A percentile compares a stretch with the other conserved stretches of the same genome.
Conservation (phyloP, 805 yeast genomes). For the Candida wancherniae region DNA sequence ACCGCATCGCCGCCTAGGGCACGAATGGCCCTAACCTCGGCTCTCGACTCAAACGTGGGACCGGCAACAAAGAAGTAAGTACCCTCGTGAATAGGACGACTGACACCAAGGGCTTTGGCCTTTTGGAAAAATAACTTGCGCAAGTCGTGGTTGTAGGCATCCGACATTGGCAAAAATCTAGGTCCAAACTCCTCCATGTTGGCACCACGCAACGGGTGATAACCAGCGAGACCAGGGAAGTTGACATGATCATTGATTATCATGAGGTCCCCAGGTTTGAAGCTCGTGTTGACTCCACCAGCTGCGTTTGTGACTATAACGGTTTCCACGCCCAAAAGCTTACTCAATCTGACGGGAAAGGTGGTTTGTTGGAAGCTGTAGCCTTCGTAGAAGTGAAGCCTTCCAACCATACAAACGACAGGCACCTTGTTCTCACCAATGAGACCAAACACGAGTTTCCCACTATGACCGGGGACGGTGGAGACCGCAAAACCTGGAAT, state of each 20-base stretch:
- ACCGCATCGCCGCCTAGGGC: slow-evolving; percentile 86
- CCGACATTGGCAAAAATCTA: slow-evolving; percentile 81
- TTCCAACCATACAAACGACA: slow-evolving; percentile 89
- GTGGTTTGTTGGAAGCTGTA: slow-evolving; percentile 76
- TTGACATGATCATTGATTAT: slow-evolving; percentile 84
- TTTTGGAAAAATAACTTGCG: slow-evolving; percentile 56
- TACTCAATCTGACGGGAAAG: slow-evolving; percentile 77
- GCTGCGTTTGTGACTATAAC: slow-evolving; percentile 94
- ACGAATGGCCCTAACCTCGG: slow-evolving; percentile 77
- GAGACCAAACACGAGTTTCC: slow-evolving; percentile 71
- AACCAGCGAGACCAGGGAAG: slow-evolving; percentile 86
- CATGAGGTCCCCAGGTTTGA: slow-evolving; percentile 86
- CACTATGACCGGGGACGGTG: slow-evolving; percentile 89
- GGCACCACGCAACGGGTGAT: slow-evolving; percentile 83
- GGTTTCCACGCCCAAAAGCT: slow-evolving; percentile 52
- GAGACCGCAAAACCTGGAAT: slow-evolving; percentile 81
- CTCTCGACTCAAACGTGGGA: slow-evolving; percentile 90
- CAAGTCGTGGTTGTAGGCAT: slow-evolving; percentile 77
- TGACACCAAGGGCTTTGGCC: slow-evolving; percentile 43
- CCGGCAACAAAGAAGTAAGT: slow-evolving; percentile 82
- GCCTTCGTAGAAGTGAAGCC: slow-evolving; percentile 92
- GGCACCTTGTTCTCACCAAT: slow-evolving; percentile 68
- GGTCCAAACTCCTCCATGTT: slow-evolving; percentile 79
- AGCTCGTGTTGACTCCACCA: slow-evolving; percentile 73
- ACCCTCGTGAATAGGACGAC: slow-evolving; percentile 78